These are phyloP conservation scores for Rhodofomes roseus DNA, from an alignment of 1,284 basidiomycete species.

Conservation along the genomic window DNA sequence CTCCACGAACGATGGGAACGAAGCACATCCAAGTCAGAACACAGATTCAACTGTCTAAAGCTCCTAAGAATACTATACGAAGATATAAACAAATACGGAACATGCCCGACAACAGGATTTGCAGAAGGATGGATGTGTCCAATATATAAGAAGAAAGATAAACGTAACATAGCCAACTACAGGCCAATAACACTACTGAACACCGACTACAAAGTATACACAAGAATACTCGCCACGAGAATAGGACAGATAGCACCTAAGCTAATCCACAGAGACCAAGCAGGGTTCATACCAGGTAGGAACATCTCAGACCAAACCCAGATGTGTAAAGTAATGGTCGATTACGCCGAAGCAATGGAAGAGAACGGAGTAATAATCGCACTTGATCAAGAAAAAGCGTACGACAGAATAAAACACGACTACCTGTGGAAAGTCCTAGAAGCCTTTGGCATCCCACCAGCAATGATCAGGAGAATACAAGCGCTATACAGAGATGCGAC, in stretches of 20 bases:
- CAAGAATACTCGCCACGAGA: conserved; percentile 15
- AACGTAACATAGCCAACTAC: conserved; percentile 26
- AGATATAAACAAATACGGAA: conserved; percentile 19
- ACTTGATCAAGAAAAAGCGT: conserved; percentile 23
- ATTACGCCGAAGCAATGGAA: conserved; percentile 21
- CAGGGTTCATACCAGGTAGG: conserved; percentile 26
- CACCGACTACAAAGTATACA: conserved; percentile 29
- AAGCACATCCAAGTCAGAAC: background rate
- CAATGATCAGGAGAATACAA: conserved; percentile 15
- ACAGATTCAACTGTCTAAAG: background rate
- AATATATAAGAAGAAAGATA: conserved; percentile 31
- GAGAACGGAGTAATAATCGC: conserved; percentile 23
- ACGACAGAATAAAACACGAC: conserved; percentile 27
- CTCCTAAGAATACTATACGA: background rate
- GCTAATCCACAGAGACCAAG: conserved; percentile 24
- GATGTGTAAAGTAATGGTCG: conserved; percentile 17
- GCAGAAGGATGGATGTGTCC: conserved; percentile 31
- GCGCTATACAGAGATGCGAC: conserved; percentile 23
- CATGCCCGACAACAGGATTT: conserved; percentile 12
- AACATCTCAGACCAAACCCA: conserved; percentile 21
- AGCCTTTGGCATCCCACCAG: conserved; percentile 14
- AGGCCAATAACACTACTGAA: conserved; percentile 32
- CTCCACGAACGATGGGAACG: background rate
- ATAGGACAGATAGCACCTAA: conserved; percentile 9
- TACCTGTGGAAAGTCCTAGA: conserved; percentile 26